Evolutionary conservation across 2,329 filamentous ascomycete species (phyloP), one percentile per base, ranked within the genome.

Genomic region (Curvularia lunata): DNA sequence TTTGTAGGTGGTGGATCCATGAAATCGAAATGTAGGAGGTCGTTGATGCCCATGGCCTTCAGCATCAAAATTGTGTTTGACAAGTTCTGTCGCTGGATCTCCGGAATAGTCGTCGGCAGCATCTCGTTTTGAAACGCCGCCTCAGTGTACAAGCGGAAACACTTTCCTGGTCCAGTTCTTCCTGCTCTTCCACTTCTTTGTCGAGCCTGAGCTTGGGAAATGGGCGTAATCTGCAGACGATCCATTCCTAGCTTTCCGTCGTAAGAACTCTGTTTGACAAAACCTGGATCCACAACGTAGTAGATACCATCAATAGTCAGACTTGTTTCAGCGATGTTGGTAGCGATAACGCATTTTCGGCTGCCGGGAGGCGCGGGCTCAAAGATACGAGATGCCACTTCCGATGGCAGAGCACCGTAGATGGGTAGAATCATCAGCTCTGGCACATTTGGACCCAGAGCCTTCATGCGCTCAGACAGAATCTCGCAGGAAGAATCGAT

Each of bases 31-130:
- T 96, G 92, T 12, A 99, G 84, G 1, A 99, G 82, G 73, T 99
- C 95, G 72, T 99, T 98, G 77, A 99, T 98, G 3, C 96, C 95
- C 92, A 99, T 98, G 0, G 95, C 95, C 75, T 99, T 99, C 49
- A 99, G 85, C 91, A 97, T 97, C 46, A 99, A 84, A 75, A 99
- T 98, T 0, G 94, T 97, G 66, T 91, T 88, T 0, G 92, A 91
- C 52, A 99, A 74, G 70, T 99, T 99, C 75, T 97, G 92, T 1
- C 95, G 85, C 74, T 99, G 95, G 50, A 99, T 99, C 70, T 98
- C 95, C 0, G 95, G 95, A 28, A 98, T 96, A 0, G 92, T 93
- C 0, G 93, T 97, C 0, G 95, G 94, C 57, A 98, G 80, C 93
- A 99, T 97, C 77, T 99, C 96, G 0, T 91, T 93, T 73, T 98